Evolutionary conservation across 257 asterid genomes (phyloP).

Genomic region (Nicotiana undulata): DNA sequence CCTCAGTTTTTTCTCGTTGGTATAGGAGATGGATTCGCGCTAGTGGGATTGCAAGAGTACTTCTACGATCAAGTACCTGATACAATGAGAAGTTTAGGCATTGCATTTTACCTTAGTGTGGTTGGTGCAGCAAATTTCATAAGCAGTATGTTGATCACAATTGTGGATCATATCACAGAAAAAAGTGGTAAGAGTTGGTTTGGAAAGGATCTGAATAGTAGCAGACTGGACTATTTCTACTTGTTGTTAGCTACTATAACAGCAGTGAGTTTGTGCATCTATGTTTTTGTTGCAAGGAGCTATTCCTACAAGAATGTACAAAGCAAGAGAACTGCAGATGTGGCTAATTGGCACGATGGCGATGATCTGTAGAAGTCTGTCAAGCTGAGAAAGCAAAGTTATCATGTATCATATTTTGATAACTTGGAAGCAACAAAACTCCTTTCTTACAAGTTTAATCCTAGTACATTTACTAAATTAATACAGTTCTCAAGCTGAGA

Average conservation of each 20-base stretch:
- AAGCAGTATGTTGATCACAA: constrained; percentile 59
- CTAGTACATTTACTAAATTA: neutral
- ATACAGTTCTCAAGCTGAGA: neutral
- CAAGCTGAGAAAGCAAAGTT: neutral
- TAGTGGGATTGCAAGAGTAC: constrained; percentile 79
- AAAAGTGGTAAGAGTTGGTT: constrained; percentile 57
- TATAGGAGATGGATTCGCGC: constrained; percentile 75
- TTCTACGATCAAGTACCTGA: constrained; percentile 77
- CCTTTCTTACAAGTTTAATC: neutral
- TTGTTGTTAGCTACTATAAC: constrained; percentile 54
- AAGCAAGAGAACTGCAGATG: constrained; percentile 31
- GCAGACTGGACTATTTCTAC: constrained; percentile 52
- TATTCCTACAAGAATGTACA: constrained; percentile 65
- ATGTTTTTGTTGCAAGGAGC: constrained; percentile 40
- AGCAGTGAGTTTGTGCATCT: constrained; percentile 30
- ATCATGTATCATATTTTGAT: neutral
- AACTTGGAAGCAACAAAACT: neutral
- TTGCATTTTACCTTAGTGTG: constrained; percentile 58
- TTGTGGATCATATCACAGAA: constrained; percentile 42
- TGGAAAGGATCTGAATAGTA: constrained; percentile 44
- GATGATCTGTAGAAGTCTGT: neutral
- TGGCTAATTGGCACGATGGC: constrained; percentile 34
- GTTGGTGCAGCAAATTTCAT: constrained; percentile 65
- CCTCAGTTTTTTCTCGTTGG: constrained; percentile 79
- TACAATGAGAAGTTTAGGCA: constrained; percentile 79